Evolutionary conservation across 805 yeast species (phyloP).

Genomic region (Saturnispora mendoncae): DNA sequence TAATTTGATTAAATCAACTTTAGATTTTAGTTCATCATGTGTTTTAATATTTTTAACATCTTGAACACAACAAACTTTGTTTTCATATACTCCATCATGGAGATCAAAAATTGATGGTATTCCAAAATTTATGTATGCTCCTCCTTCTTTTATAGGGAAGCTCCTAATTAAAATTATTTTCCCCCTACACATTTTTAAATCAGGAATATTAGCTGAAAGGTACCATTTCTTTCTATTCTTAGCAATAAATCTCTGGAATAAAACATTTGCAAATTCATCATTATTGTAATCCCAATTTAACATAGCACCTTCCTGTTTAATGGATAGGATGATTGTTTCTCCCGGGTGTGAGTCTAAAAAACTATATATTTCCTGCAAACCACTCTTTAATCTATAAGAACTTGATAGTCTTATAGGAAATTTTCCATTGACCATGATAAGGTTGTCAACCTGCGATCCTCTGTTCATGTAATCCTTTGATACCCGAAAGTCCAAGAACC

Average conservation of each 20-base stretch:
- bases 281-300: constrained; percentile 52
- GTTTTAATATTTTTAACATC: constrained; percentile 61
- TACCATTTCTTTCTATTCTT: constrained; percentile 50
- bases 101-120: constrained; percentile 65
- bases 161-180: constrained; percentile 59
- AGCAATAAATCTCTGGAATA: constrained; percentile 50
- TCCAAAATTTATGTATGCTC: constrained; percentile 38
- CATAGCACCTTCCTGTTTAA: constrained; percentile 63
- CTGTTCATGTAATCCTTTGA: constrained; percentile 44
- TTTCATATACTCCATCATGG: constrained; percentile 57
- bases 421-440: constrained; percentile 66
- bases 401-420: constrained; percentile 61
- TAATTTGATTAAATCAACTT: constrained; percentile 47
- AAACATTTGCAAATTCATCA: constrained; percentile 56
- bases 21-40: constrained; percentile 45
- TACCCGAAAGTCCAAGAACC: constrained; percentile 61
- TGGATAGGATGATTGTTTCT: constrained; percentile 57
- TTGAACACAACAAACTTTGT: constrained; percentile 56
- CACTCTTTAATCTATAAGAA: constrained; percentile 43
- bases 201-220: constrained; percentile 47
- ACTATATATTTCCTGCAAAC: constrained; percentile 48
- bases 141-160: constrained; percentile 50
- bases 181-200: constrained; percentile 55
- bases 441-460: constrained; percentile 37
- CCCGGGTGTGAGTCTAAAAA: constrained; percentile 44